Evolutionary conservation across 441 rosid species (phyloP), one percentile per base, ranked within the genome.

Genomic region (Erysimum pusillum): DNA sequence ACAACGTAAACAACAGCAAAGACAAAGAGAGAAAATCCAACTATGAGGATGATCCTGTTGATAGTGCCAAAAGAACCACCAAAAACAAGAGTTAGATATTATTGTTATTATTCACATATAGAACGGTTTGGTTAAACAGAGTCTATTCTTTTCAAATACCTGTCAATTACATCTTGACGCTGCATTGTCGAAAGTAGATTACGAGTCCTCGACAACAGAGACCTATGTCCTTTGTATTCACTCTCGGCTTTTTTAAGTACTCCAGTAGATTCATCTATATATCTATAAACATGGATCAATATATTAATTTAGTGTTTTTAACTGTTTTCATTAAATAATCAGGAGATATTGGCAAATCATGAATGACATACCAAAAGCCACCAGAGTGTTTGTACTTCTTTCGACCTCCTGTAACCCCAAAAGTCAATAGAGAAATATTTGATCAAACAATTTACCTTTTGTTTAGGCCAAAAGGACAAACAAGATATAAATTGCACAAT

Each of bases 211-310:
- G 85, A 85, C 76, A 95, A 81, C 82, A 93, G 58, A 3, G 96
- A 95, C 63, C 84, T 90, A 54, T 95, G 99, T 44, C 98, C 98
- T 82, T 91, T 93, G 80, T 95, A 95, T 84, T 95, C 97, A 81
- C 88, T 91, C 79, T 95, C 98, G 56, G 99, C 97, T 77, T 91
- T 91, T 67, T 69, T 85, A 66, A 95, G 80, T 31, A 87, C 89
- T 71, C 94, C 91, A 0, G 96, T 89, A 42, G 98, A 93, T 80
- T 93, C 98, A 69, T 93, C 99, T 95, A 80, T 58, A 71, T 58
- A 71, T 57, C 71, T 56, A 38, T 72, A 9, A 49, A 15, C 46
- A 62, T 15, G 8, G 38, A 48, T 36, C 31, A 10, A 49, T 46
- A 9, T 12, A 31, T 57, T 15, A 69, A 25, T n/a, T 45, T 61